A percentile compares a stretch with the other conserved stretches of the same genome.
Evolutionary conservation across 495 filamentous ascomycete species (phyloP).

Genomic region (Baudoinia panamericana): DNA sequence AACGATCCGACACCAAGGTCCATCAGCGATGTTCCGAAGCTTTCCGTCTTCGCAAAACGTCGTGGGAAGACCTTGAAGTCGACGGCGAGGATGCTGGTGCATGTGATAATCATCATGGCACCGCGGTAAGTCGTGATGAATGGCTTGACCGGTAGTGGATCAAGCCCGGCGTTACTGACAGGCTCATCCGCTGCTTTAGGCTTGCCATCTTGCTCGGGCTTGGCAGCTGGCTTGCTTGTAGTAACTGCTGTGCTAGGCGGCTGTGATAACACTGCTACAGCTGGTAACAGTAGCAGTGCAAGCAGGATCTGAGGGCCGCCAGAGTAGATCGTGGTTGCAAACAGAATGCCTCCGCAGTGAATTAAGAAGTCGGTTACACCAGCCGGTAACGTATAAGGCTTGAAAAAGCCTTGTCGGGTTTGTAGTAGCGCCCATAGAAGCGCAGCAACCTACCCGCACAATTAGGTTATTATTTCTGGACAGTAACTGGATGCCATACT

Average conservation of each 20-base stretch:
- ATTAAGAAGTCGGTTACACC: constrained; percentile 72
- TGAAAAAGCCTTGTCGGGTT: constrained; percentile 74
- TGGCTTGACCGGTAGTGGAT: constrained; percentile 63
- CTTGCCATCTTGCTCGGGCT: constrained; percentile 6
- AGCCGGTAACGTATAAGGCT: constrained; percentile 51
- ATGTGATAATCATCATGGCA: constrained; percentile 86
- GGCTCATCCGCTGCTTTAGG: constrained; percentile 2
- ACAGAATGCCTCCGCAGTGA: constrained; percentile 66
- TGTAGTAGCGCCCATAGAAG: constrained; percentile 85
- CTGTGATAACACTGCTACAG: constrained; percentile 37
- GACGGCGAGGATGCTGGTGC: constrained; percentile 87
- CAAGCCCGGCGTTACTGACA: constrained; percentile 18
- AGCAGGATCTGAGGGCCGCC: constrained; percentile 60
- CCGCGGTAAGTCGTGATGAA: constrained; percentile 87
- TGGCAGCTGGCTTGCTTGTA: constrained; percentile 13
- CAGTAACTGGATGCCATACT: constrained; percentile 38
- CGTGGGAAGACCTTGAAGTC: constrained; percentile 89
- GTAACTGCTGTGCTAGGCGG: not conserved
- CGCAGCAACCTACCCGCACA: constrained; percentile 49
- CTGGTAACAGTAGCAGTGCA: constrained; percentile 58
- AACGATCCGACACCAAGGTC: constrained; percentile 96
- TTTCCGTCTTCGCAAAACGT: constrained; percentile 93
- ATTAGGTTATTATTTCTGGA: constrained; percentile 5
- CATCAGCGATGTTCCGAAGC: constrained; percentile 96
- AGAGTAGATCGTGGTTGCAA: constrained; percentile 79